These are phyloP conservation scores for Tetracentron sinense DNA, from an alignment of 164 flowering plant genomes.

Conservation along the genomic window DNA sequence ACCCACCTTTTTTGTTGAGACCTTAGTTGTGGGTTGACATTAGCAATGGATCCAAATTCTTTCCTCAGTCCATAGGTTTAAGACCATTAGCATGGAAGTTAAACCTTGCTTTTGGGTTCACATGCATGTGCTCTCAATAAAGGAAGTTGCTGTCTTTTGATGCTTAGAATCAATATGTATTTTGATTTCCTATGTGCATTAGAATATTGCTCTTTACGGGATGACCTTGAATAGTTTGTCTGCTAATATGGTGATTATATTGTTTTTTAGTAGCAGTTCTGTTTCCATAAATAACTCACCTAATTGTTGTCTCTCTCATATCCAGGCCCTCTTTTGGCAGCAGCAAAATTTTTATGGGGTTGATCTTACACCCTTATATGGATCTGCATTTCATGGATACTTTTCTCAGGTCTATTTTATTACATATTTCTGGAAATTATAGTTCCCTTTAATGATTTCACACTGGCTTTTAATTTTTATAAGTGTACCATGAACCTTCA, in stretches of 20 bases:
- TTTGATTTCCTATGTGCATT: background rate
- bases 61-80: no score
- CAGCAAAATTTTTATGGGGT: constrained; percentile 92
- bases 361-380: constrained; percentile 78
- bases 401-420: constrained; percentile 77
- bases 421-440: background rate
- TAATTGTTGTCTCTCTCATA: constrained; percentile 8
- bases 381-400: constrained; percentile 89
- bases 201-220: background rate
- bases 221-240: background rate
- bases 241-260: background rate
- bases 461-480: background rate
- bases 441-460: no score
- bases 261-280: background rate
- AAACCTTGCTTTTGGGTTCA: no score
- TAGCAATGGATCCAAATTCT: no score
- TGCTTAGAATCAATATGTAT: background rate
- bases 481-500: no score
- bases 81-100: no score
- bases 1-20: no score
- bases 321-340: constrained; percentile 98
- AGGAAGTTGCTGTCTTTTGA: background rate
- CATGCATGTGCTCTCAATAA: no score
- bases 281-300: background rate
- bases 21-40: no score